Percentiles rank a stretch among this genome's conserved stretches.
These are phyloP conservation scores for Trichoderma atrobrunneum DNA, from an alignment of 2,329 filamentous ascomycete species.

Conservation along the genomic window DNA sequence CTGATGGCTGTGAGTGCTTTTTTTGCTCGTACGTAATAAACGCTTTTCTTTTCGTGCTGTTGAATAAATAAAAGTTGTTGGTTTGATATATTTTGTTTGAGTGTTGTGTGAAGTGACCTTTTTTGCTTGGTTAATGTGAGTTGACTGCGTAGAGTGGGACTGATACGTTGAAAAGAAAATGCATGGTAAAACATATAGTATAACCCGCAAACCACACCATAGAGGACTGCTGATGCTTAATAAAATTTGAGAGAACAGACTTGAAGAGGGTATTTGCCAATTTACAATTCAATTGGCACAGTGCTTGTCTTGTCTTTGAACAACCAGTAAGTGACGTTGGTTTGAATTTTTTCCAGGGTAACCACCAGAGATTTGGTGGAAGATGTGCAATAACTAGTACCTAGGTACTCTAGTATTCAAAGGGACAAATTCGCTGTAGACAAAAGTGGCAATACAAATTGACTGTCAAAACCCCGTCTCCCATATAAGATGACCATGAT, in stretches of 20 bases:
- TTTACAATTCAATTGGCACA: neutral
- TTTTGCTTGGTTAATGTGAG: neutral
- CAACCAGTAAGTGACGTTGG: accelerated
- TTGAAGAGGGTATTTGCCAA: neutral
- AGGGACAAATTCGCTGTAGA: neutral
- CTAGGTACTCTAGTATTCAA: too few species aligned
- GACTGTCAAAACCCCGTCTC: neutral
- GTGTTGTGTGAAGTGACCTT: neutral
- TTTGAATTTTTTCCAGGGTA: neutral
- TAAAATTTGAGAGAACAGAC: neutral
- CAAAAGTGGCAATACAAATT: neutral
- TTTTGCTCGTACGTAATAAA: neutral
- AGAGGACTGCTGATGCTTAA: neutral
- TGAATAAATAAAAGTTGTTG: neutral
- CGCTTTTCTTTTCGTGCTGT: neutral
- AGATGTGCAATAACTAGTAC: too few species aligned
- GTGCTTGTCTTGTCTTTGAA: too few species aligned
- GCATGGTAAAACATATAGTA: neutral
- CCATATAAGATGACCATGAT: too few species aligned
- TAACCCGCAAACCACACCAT: neutral
- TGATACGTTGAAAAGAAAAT: neutral
- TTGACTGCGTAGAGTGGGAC: neutral
- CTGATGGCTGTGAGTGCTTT: neutral
- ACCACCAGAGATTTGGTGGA: neutral
- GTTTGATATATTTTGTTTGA: neutral